Evolutionary conservation across 2,329 filamentous ascomycete species (phyloP).

Genomic region (Dothideomycetes sp.): DNA sequence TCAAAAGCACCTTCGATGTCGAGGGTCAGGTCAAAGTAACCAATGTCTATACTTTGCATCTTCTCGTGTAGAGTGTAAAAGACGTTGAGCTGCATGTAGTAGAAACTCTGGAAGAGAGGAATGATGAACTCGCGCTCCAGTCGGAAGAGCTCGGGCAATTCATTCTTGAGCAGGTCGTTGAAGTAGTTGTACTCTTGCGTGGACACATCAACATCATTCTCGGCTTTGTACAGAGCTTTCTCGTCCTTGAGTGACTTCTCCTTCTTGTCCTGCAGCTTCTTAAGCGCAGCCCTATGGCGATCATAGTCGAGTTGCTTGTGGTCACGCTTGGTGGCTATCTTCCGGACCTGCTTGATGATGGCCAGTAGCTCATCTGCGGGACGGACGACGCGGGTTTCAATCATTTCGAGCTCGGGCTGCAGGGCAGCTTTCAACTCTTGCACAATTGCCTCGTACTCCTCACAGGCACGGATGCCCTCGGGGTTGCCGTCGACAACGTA

Average conservation of each 20-base stretch:
- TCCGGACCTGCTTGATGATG: constrained; percentile 90
- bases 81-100: constrained; percentile 99
- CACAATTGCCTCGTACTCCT: constrained; percentile 90
- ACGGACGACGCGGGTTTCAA: constrained; percentile 79
- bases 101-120: constrained; percentile 96
- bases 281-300: constrained; percentile 67
- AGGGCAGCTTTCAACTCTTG: constrained; percentile 81
- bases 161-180: constrained; percentile 93
- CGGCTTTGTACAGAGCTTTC: constrained; percentile 91
- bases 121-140: constrained; percentile 92
- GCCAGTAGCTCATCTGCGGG: constrained; percentile 89
- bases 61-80: constrained; percentile 97
- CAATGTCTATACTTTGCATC: constrained; percentile 96
- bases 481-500: constrained; percentile 74
- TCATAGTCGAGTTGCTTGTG: constrained; percentile 98
- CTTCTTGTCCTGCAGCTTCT: constrained; percentile 96
- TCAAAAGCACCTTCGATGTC: constrained; percentile 89
- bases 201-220: constrained; percentile 79
- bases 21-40: constrained; percentile 86
- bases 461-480: constrained; percentile 87
- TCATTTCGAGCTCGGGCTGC: constrained; percentile 92
- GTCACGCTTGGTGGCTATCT: constrained; percentile 77
- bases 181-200: constrained; percentile 97
- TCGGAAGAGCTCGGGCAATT: constrained; percentile 80
- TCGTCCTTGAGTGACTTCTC: constrained; percentile 94